Percentiles rank a stretch among this genome's conserved stretches.
These are phyloP conservation scores for Albizia julibrissin DNA, from an alignment of 306 rosid species.

Conservation along the genomic window DNA sequence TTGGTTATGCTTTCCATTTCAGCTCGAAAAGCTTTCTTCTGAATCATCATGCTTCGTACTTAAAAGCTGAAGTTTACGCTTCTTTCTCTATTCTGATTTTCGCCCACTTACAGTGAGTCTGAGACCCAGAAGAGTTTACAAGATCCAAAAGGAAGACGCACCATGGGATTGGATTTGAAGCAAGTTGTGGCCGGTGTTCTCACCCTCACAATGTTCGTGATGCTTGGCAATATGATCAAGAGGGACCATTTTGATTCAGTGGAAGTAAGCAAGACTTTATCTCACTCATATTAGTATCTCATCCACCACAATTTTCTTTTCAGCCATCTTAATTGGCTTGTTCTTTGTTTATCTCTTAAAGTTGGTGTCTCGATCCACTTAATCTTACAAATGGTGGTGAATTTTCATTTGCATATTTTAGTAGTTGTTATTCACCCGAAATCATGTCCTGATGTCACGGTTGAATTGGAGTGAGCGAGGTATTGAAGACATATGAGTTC, in stretches of 20 bases:
- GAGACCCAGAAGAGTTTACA: background rate
- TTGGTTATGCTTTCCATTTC: background rate
- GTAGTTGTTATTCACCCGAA: background rate
- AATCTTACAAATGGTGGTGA: background rate
- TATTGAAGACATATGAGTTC: background rate
- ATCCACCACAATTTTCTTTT: background rate
- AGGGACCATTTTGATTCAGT: conserved; percentile 95
- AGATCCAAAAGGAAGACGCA: conserved; percentile 11
- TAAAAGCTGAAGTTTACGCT: background rate
- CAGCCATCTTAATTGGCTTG: background rate
- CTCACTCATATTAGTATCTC: background rate
- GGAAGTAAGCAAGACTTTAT: conserved; percentile 55
- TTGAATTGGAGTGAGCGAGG: background rate
- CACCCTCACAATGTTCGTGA: conserved; percentile 89
- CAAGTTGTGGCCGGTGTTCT: conserved; percentile 92
- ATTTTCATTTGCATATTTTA: background rate
- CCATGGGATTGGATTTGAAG: conserved; percentile 92
- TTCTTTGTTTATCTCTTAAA: background rate
- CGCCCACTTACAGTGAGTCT: conserved; percentile 1
- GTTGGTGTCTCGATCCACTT: conserved; percentile 1
- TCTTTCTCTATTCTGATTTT: conserved; percentile 14
- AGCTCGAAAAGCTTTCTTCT: background rate
- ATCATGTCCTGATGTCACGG: background rate
- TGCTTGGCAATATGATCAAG: conserved; percentile 98
- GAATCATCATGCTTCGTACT: background rate